These are phyloP conservation scores for Phyllosticta citrichinensis DNA, from an alignment of 2,329 filamentous ascomycete genomes.

Conservation along the genomic window DNA sequence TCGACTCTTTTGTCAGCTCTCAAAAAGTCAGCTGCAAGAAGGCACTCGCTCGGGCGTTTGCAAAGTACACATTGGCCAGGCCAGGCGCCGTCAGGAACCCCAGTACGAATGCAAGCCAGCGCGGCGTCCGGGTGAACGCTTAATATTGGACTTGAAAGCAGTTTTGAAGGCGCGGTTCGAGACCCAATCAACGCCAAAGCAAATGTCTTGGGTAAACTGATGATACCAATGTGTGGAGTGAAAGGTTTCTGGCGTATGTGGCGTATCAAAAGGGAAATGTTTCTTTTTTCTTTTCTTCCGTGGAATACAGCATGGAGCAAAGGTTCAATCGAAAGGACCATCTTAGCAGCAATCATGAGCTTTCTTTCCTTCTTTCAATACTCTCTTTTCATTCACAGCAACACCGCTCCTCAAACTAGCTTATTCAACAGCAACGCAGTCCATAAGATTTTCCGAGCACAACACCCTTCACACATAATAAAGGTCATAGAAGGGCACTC, in stretches of 20 bases:
- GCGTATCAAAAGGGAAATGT: not conserved
- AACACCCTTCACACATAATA: not conserved
- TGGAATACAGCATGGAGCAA: not conserved
- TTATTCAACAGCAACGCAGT: not conserved
- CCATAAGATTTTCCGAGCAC: not conserved
- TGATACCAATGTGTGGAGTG: not conserved
- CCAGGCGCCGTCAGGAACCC: conserved; percentile 31
- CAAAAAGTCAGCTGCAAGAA: conserved; percentile 99
- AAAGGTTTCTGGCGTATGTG: not conserved
- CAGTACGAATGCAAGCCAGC: not conserved
- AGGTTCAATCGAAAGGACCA: not conserved
- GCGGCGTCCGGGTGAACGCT: conserved; percentile 1
- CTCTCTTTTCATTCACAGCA: not conserved
- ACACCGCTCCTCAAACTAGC: not conserved
- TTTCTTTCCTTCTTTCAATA: not conserved
- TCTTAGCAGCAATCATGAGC: not conserved
- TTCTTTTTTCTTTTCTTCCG: not conserved
- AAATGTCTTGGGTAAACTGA: not conserved
- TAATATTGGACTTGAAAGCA: not conserved
- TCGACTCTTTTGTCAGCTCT: conserved; percentile 90
- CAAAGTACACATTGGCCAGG: conserved; percentile 62
- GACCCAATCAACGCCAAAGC: not conserved
- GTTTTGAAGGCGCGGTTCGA: not conserved
- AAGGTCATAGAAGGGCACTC: not conserved
- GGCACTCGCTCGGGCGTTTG: conserved; percentile 84